phyloP scores from a whole-genome alignment of 768 basidiomycete genomes.

The Mycena kentingensis region DNA sequence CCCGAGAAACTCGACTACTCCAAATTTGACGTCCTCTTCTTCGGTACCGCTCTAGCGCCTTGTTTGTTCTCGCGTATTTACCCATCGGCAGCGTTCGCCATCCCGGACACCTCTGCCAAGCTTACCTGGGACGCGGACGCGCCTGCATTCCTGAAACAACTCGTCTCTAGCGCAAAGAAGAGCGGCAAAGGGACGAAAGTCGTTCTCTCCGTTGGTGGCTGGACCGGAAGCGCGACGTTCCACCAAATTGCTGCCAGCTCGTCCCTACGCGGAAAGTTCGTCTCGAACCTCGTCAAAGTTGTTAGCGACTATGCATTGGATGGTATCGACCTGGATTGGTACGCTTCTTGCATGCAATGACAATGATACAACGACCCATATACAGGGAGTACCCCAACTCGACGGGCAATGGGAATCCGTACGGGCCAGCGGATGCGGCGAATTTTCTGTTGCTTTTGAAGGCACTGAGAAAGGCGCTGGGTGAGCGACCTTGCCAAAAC shows the following conservation, averaged over 20 bases:
- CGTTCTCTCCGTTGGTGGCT: slow-evolving; percentile 57
- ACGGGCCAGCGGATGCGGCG: slow-evolving; percentile 59
- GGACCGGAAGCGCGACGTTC: slow-evolving; percentile 54
- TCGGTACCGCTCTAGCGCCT: slow-evolving; percentile 17
- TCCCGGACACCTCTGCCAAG: slow-evolving; percentile 46
- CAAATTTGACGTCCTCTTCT: slow-evolving; percentile 53
- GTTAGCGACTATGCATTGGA: slow-evolving; percentile 53
- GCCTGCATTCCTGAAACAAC: slow-evolving; percentile 43
- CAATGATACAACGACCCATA: slow-evolving; percentile 1
- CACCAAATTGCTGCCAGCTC: slow-evolving; percentile 47
- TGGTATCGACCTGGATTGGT: slow-evolving; percentile 59
- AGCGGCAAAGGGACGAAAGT: slow-evolving; percentile 51
- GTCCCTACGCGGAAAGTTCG: slow-evolving; percentile 43
- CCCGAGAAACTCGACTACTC: slow-evolving; percentile 47
- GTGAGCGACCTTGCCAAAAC: neutral
- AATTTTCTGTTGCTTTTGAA: slow-evolving; percentile 66
- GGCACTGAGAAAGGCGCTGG: slow-evolving; percentile 56
- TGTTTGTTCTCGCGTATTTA: neutral
- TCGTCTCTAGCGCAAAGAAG: slow-evolving; percentile 49
- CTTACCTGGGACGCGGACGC: slow-evolving; percentile 45
- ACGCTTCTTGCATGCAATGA: neutral
- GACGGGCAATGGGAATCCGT: slow-evolving; percentile 60
- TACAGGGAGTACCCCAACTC: slow-evolving; percentile 72
- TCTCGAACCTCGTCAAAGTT: slow-evolving; percentile 43
- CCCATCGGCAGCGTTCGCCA: slow-evolving; percentile 45